Evolutionary conservation across 2,329 filamentous ascomycete genomes (phyloP).

Genomic region (Tolypocladium tundrense): DNA sequence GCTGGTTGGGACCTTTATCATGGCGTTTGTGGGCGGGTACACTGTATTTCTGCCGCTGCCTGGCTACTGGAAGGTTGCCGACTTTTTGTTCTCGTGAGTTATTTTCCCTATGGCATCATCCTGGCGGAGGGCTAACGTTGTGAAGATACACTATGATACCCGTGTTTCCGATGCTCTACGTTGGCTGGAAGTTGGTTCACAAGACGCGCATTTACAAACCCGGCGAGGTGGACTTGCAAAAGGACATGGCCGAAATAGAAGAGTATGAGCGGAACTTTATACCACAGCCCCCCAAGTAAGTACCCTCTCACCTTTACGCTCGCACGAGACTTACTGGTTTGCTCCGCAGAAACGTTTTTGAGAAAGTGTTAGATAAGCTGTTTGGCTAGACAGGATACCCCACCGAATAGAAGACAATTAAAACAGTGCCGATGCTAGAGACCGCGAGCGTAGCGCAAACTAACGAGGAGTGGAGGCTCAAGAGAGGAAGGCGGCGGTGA

Average conservation of each 20-base stretch:
- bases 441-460: not conserved
- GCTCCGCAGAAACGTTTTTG: slow-evolving; percentile 7
- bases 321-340: not conserved
- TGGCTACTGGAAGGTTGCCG: slow-evolving; percentile 54
- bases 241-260: slow-evolving; percentile 55
- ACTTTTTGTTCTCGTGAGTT: slow-evolving; percentile 61
- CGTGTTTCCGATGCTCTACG: slow-evolving; percentile 57
- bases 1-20: slow-evolving; percentile 51
- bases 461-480: not conserved
- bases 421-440: not conserved
- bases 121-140: not conserved
- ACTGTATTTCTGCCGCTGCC: slow-evolving; percentile 57
- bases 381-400: slow-evolving; percentile 6
- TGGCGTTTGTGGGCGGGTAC: slow-evolving; percentile 69
- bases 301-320: not conserved
- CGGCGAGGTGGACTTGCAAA: slow-evolving; percentile 51
- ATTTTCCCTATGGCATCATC: not conserved
- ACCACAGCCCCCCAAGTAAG: slow-evolving; percentile 40
- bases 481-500: not conserved
- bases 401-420: not conserved
- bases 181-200: slow-evolving; percentile 63
- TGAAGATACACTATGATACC: slow-evolving; percentile 59
- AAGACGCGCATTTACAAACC: slow-evolving; percentile 47
- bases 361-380: slow-evolving; percentile 11
- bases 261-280: slow-evolving; percentile 56